Evolutionary conservation across 75 land plant genomes (phyloP).

Genomic region (Sequoia sempervirens): DNA sequence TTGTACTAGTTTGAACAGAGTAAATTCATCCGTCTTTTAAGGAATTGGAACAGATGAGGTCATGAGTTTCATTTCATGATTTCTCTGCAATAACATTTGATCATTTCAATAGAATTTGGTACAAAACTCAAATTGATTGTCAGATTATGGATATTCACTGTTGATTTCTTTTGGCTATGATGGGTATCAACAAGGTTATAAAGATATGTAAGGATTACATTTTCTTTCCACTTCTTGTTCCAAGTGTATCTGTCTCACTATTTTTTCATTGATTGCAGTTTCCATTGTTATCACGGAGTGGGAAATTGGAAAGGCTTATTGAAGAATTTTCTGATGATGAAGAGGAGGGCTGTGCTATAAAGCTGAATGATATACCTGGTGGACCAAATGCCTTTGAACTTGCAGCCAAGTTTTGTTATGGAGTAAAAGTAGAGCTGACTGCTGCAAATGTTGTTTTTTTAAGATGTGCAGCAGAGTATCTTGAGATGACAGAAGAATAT

Average conservation of each 20-base stretch:
- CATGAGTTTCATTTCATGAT: not conserved
- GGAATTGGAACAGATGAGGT: not conserved
- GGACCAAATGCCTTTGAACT: slow-evolving; percentile 86
- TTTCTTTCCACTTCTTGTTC: not conserved
- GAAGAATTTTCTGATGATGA: slow-evolving; percentile 48
- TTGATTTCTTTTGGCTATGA: not conserved
- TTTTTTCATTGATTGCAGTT: slow-evolving; percentile 48
- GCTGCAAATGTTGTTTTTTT: slow-evolving; percentile 72
- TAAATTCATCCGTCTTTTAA: not conserved
- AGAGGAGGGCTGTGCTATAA: slow-evolving; percentile 38
- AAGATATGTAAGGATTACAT: not conserved
- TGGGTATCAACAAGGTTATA: not conserved
- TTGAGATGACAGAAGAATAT: slow-evolving; percentile 82
- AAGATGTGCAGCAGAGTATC: slow-evolving; percentile 74
- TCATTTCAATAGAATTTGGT: not conserved
- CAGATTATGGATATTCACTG: not conserved
- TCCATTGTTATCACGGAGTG: slow-evolving; percentile 79
- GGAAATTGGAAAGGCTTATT: slow-evolving; percentile 58
- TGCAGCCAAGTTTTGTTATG: slow-evolving; percentile 88
- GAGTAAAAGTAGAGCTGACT: slow-evolving; percentile 76
- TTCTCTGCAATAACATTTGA: not conserved
- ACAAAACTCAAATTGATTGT: not conserved
- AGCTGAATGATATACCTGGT: slow-evolving; percentile 66
- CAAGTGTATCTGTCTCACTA: not conserved
- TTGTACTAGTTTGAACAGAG: not conserved